Percentiles rank a stretch among this genome's conserved stretches.
Evolutionary conservation across 345 rosid genomes (phyloP).

Genomic region (Boechera divaricarpa): DNA sequence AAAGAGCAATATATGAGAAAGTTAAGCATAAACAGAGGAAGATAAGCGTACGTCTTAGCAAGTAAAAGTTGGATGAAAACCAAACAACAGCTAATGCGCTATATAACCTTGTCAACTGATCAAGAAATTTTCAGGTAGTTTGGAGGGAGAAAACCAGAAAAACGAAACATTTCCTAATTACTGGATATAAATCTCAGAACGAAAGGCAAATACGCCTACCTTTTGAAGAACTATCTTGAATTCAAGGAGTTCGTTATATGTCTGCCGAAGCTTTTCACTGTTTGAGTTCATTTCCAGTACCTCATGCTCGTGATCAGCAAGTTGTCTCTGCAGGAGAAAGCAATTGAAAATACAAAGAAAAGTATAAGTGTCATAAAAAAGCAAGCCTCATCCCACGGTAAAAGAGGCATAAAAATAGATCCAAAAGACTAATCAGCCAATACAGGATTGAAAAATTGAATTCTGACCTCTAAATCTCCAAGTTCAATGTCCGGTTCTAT

Average conservation of each 20-base stretch:
- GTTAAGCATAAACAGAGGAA: slow-evolving; percentile 25
- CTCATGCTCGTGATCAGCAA: slow-evolving; percentile 89
- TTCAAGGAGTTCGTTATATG: slow-evolving; percentile 91
- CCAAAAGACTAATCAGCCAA: slow-evolving; percentile 24
- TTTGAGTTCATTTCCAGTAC: slow-evolving; percentile 93
- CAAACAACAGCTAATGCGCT: slow-evolving; percentile 5
- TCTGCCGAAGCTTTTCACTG: slow-evolving; percentile 84
- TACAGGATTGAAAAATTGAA: slow-evolving; percentile 17
- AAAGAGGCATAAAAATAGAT: slow-evolving; percentile 1
- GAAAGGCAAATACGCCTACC: slow-evolving; percentile 52
- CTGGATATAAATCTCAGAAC: slow-evolving; percentile 19
- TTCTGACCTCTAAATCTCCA: slow-evolving; percentile 86
- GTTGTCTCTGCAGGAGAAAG: slow-evolving; percentile 65
- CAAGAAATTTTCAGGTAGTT: not conserved
- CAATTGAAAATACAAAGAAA: slow-evolving; percentile 38
- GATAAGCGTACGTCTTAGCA: slow-evolving; percentile 11
- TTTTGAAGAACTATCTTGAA: slow-evolving; percentile 91
- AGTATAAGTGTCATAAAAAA: slow-evolving; percentile 3
- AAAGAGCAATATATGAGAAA: not conserved
- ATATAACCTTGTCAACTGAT: slow-evolving; percentile 3
- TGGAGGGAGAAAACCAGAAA: not conserved
- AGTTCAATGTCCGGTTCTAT: slow-evolving; percentile 78
- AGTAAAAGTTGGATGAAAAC: not conserved
- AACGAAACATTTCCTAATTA: slow-evolving; percentile 2
- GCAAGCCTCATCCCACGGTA: not conserved